phyloP scores from a whole-genome alignment of 2,329 filamentous ascomycete species.

The Macrophomina pseudophaseolina region DNA sequence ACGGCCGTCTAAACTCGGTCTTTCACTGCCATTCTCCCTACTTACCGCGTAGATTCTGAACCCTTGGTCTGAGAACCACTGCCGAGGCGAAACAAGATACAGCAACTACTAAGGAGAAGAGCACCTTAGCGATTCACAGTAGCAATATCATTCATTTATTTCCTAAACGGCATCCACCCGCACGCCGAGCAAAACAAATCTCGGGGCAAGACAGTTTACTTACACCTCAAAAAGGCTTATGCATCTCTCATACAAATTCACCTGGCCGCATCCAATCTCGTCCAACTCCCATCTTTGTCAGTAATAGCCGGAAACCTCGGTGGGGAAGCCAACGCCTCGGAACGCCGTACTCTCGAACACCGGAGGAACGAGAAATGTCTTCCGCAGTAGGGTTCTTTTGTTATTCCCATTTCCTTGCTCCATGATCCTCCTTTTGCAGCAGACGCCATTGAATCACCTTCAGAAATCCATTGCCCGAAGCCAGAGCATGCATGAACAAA shows the following conservation, averaged over 20 bases:
- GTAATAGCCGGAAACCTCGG: background rate
- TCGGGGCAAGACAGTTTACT: no score
- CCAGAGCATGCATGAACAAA: background rate
- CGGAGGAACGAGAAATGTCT: background rate
- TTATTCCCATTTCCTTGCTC: background rate
- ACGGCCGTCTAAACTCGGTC: no score
- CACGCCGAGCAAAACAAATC: background rate
- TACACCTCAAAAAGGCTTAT: background rate
- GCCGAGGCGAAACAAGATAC: no score
- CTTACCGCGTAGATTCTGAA: no score
- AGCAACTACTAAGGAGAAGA: background rate
- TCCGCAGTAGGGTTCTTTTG: background rate
- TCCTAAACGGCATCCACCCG: background rate
- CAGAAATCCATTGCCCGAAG: background rate
- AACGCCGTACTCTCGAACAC: slow-evolving; percentile 6
- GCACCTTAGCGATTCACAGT: background rate
- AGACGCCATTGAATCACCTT: background rate
- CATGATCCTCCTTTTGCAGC: background rate
- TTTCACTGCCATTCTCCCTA: no score
- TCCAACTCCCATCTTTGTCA: background rate
- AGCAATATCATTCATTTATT: background rate
- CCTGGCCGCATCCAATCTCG: background rate
- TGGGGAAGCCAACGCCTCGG: background rate
- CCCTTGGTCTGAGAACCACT: no score
- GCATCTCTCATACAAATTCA: background rate